Evolutionary conservation across 306 rosid species (phyloP).

Genomic region (Fagus sylvatica): DNA sequence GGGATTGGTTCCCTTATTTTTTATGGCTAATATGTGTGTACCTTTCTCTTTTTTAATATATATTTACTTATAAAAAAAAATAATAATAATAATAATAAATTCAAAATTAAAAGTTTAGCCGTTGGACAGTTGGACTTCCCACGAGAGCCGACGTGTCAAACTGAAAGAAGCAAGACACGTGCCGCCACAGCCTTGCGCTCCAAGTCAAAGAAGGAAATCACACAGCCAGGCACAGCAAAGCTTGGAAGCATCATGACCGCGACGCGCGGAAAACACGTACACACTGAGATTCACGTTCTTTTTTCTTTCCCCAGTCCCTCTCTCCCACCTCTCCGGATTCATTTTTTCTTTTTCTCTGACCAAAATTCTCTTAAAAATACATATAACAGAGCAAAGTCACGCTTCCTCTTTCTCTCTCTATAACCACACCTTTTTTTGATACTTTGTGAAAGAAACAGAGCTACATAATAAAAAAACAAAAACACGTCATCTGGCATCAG

Average conservation of each 20-base stretch:
- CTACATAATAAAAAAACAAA: too few relatives aligned
- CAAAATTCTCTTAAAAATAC: not conserved
- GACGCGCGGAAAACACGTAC: constrained; percentile 3
- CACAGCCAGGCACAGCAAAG: not conserved
- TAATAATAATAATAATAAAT: too few relatives aligned
- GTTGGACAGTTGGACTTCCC: too few relatives aligned
- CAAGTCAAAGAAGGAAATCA: constrained; percentile 37
- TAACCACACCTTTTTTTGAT: not conserved
- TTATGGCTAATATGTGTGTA: too few relatives aligned
- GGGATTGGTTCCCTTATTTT: too few relatives aligned
- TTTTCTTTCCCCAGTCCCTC: constrained; percentile 1
- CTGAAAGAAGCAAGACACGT: constrained; percentile 14
- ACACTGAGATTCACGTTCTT: too few relatives aligned
- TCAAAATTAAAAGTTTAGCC: too few relatives aligned
- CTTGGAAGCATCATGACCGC: constrained; percentile 1
- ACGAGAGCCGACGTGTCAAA: constrained; percentile 2
- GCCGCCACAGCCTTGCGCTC: constrained; percentile 37
- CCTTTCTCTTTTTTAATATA: too few relatives aligned
- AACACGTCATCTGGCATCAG: too few relatives aligned
- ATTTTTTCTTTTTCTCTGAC: not conserved
- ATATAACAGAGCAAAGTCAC: not conserved
- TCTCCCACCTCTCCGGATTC: constrained; percentile 35
- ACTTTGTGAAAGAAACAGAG: too few relatives aligned
- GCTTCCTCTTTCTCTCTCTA: not conserved
- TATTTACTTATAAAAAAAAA: too few relatives aligned